phyloP scores from a whole-genome alignment of 805 yeast species.

The Kuraishia ogatae region DNA sequence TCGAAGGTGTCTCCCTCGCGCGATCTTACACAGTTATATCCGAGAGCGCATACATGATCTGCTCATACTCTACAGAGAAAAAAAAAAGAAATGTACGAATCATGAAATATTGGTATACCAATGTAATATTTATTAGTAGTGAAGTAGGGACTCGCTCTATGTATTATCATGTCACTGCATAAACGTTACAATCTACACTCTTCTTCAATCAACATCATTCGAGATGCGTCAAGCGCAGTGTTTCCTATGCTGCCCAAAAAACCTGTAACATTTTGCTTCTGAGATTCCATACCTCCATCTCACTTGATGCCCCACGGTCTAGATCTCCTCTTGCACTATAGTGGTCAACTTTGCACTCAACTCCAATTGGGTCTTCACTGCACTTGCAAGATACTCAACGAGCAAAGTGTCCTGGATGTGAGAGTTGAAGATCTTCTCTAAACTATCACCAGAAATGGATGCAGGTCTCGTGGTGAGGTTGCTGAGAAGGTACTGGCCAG shows the following conservation, averaged over 20 bases:
- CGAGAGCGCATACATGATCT: neutral
- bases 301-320: neutral
- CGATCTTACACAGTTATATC: neutral
- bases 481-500: constrained; percentile 60
- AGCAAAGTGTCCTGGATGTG: constrained; percentile 75
- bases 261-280: too few relatives aligned
- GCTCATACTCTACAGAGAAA: neutral
- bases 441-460: constrained; percentile 39
- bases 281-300: neutral
- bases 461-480: constrained; percentile 44
- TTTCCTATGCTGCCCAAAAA: too few relatives aligned
- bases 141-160: neutral
- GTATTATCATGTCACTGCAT: neutral
- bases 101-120: neutral
- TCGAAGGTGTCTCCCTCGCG: too few relatives aligned
- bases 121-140: neutral
- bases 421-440: constrained; percentile 53
- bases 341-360: constrained; percentile 68
- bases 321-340: constrained; percentile 17
- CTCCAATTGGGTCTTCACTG: constrained; percentile 79
- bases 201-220: neutral
- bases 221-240: neutral
- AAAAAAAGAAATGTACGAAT: neutral
- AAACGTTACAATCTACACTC: neutral
- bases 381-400: constrained; percentile 75